Evolutionary conservation across 441 rosid genomes (phyloP), one percentile per base, ranked within the genome.

Genomic region (Croton laevigatus): DNA sequence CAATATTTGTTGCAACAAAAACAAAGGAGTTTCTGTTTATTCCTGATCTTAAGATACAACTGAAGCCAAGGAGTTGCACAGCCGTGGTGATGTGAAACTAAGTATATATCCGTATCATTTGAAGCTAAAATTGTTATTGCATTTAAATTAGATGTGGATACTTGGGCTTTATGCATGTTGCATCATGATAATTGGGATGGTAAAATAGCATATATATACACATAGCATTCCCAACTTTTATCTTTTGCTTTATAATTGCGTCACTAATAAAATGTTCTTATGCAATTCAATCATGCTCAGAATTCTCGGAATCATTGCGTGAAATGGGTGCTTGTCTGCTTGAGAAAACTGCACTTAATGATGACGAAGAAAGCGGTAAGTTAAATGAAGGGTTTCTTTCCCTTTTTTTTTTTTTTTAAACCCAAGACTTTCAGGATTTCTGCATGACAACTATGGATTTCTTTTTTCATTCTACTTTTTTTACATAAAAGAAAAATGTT

Each of bases 271-370:
- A 32, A 36, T 27, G n/a, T 37, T 65, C 63, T 66, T 73, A 65
- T 34, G 23, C 69, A 32, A 49, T 3, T 60, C 23, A 52, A 68
- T 76, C 76, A 14, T 20, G 66, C 73, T 71, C 87, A 96, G 98
- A 96, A 84, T 93, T 96, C 83, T 93, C 99, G 1, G 97, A 89
- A 71, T 90, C 99, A 5, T 75, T 91, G 82, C 89, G 79, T 67
- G 99, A 96, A 82, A 80, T 96, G 97, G 98, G 99, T 73, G 79
- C 88, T 65, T 93, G 96, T 84, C 90, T 96, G 58, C 81, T 84
- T 69, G 86, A 87, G 78, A 89, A 86, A 85, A 90, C 87, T 22
- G 84, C 94, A 13, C 81, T 86, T 55, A 85, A 88, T 57, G 87
- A 79, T 72, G 82, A 84, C 51, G 89, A 85, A 83, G 99, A 90